phyloP scores from a whole-genome alignment of 164 flowering plant genomes.

The Vitis vinifera region ASM3070453v1 NC_081813.1:1912001-1912500 shows the following conservation, averaged over 20 bases:
- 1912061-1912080: too few species aligned
- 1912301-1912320: background rate
- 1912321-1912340: background rate
- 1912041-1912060: too few species aligned
- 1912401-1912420: background rate
- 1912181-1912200: background rate
- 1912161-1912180: too few species aligned
- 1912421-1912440: too few species aligned
- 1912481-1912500: too few species aligned
- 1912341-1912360: background rate
- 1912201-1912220: background rate
- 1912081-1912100: too few species aligned
- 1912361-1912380: background rate
- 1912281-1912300: background rate
- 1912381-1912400: background rate
- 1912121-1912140: too few species aligned
- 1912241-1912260: background rate
- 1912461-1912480: too few species aligned
- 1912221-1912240: background rate
- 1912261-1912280: background rate
- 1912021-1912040: too few species aligned
- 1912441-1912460: too few species aligned
- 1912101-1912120: too few species aligned
- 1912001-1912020: too few species aligned
- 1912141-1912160: background rate